A percentile compares a stretch with the other conserved stretches of the same genome.
Evolutionary conservation across 192 early-diverging fungal genomes (phyloP).

Genomic region (Backusella morwellensis): DNA sequence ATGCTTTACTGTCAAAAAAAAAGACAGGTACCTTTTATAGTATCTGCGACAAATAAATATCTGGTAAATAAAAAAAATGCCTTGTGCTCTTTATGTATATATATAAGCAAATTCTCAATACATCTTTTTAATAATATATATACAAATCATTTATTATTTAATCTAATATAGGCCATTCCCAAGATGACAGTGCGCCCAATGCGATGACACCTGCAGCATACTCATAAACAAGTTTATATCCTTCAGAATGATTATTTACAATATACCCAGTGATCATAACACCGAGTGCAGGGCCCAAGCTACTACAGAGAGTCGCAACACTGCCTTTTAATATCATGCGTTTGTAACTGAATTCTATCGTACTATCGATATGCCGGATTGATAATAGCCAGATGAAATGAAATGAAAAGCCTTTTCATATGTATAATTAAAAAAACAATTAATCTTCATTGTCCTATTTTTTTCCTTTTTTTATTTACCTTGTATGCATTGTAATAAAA

Average conservation of each 20-base stretch:
- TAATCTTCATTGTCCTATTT: no score
- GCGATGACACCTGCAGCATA: not conserved
- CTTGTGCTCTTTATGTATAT: no score
- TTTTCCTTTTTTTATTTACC: not conserved
- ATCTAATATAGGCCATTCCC: conserved; percentile 15
- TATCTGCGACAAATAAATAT: not conserved
- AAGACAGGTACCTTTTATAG: not conserved
- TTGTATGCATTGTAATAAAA: not conserved
- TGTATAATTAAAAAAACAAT: not conserved
- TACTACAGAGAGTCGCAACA: conserved; percentile 20
- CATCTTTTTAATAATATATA: not conserved
- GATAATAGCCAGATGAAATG: conserved; percentile 11
- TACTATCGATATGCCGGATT: not conserved
- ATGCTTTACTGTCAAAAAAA: not conserved
- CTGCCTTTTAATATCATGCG: conserved; percentile 17
- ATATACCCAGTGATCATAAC: conserved; percentile 6
- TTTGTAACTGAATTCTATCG: not conserved
- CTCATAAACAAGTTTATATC: conserved; percentile 7
- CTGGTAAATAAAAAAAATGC: not conserved
- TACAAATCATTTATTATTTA: not conserved
- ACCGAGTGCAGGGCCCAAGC: conserved; percentile 24
- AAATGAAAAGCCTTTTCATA: not conserved
- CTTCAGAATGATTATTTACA: not conserved
- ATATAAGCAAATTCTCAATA: no score
- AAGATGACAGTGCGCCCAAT: conserved; percentile 2